A percentile compares a stretch with the other conserved stretches of the same genome.
Evolutionary conservation across 2,329 filamentous ascomycete genomes (phyloP).

Genomic region (Lachnellula occidentalis): DNA sequence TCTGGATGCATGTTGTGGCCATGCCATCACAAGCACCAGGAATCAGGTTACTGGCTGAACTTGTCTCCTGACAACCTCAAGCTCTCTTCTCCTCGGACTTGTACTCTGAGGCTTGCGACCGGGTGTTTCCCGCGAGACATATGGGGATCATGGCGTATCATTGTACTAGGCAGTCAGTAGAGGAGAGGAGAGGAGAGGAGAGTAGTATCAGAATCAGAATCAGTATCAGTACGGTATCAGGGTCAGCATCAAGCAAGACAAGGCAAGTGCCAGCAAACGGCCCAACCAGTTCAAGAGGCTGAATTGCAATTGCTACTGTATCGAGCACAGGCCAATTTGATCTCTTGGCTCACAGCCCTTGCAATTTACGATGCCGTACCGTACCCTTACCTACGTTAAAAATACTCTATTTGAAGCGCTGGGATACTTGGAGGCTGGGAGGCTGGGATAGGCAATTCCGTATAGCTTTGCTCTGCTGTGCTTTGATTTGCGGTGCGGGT

Average conservation of each 20-base stretch:
- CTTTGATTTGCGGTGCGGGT: constrained; percentile 4
- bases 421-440: too few relatives aligned
- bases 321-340: neutral
- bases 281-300: neutral
- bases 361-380: neutral
- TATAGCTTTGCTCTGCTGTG: neutral
- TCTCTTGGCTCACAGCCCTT: neutral
- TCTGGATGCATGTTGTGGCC: constrained; percentile 2
- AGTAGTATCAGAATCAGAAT: neutral
- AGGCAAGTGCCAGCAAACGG: neutral
- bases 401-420: neutral
- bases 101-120: neutral
- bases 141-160: neutral
- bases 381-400: neutral
- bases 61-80: neutral
- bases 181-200: neutral
- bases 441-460: neutral
- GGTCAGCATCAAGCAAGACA: neutral
- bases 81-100: neutral
- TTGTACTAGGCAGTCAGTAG: neutral
- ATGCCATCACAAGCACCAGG: constrained; percentile 2
- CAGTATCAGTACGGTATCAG: neutral
- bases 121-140: neutral
- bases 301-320: too few relatives aligned
- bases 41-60: neutral